phyloP scores from a whole-genome alignment of 441 rosid species.

The Iberis amara region DNA sequence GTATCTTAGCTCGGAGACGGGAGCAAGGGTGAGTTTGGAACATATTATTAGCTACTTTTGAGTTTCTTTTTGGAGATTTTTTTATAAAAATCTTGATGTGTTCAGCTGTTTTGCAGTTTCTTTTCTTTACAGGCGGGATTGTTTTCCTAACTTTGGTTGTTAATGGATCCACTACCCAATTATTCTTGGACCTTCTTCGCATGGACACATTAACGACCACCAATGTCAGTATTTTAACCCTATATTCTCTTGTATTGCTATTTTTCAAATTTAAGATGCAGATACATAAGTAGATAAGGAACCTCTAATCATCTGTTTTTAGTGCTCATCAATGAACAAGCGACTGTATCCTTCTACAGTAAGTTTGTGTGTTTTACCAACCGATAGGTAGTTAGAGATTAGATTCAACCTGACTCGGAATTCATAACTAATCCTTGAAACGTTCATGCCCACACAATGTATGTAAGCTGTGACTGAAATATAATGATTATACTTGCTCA shows the following conservation, averaged over 20 bases:
- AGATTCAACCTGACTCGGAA: not conserved
- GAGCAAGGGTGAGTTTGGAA: slow-evolving; percentile 59
- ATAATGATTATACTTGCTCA: not conserved
- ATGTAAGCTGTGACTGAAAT: not conserved
- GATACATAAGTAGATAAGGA: not conserved
- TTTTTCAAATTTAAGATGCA: not conserved
- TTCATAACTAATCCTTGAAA: slow-evolving; percentile 1
- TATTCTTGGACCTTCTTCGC: slow-evolving; percentile 57
- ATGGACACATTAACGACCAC: slow-evolving; percentile 63
- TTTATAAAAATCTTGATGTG: slow-evolving; percentile 5
- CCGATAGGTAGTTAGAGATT: not conserved
- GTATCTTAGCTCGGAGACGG: slow-evolving; percentile 61
- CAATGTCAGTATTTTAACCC: slow-evolving; percentile 47
- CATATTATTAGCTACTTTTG: not conserved
- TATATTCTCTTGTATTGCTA: not conserved
- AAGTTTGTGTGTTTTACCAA: slow-evolving; percentile 2
- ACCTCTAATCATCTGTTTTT: not conserved
- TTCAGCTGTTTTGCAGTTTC: slow-evolving; percentile 49
- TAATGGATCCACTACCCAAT: slow-evolving; percentile 89
- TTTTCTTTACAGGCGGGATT: slow-evolving; percentile 91
- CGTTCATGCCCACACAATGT: slow-evolving; percentile 1
- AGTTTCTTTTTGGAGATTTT: not conserved
- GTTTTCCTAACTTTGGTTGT: slow-evolving; percentile 82
- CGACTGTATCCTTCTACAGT: not conserved
- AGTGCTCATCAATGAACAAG: not conserved